A percentile compares a stretch with the other conserved stretches of the same genome.
phyloP scores from a whole-genome alignment of 805 yeast genomes.

The Isabelozyma rhagii region DNA sequence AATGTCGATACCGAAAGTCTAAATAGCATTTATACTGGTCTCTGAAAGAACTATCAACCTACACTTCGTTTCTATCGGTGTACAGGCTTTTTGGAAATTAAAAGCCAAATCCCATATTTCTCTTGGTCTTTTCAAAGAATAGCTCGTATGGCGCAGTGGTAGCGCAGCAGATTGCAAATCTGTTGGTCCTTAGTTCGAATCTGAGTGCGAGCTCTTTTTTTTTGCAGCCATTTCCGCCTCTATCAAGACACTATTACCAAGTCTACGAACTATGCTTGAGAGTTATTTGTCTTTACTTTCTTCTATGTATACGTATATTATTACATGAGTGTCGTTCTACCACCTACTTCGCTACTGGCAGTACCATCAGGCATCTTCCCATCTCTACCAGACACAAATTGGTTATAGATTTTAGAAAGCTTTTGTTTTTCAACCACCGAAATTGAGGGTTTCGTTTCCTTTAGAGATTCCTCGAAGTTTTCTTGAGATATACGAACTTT shows the following conservation, averaged over 20 bases:
- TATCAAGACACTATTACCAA: not conserved
- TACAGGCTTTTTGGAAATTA: no score
- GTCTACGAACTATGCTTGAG: not conserved
- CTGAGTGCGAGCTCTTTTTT: slow-evolving; percentile 71
- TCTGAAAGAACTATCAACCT: no score
- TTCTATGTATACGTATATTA: not conserved
- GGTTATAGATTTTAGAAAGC: slow-evolving; percentile 59
- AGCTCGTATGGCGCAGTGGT: slow-evolving; percentile 79
- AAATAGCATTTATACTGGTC: no score
- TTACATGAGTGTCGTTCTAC: slow-evolving; percentile 78
- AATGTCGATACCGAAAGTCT: no score
- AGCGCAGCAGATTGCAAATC: slow-evolving; percentile 96
- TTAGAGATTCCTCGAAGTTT: slow-evolving; percentile 61
- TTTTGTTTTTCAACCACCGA: slow-evolving; percentile 68
- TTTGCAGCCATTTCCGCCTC: slow-evolving; percentile 8
- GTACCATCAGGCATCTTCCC: slow-evolving; percentile 88
- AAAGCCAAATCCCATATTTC: no score
- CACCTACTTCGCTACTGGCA: slow-evolving; percentile 79
- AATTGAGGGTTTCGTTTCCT: slow-evolving; percentile 86
- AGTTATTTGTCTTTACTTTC: not conserved
- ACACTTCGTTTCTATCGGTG: no score
- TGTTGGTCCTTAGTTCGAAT: slow-evolving; percentile 90
- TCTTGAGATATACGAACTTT: slow-evolving; percentile 45
- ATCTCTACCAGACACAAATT: slow-evolving; percentile 73
- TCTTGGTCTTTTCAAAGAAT: not conserved